phyloP scores from a whole-genome alignment of 2,329 filamentous ascomycete species.

The Colletotrichum coccodes region DNA sequence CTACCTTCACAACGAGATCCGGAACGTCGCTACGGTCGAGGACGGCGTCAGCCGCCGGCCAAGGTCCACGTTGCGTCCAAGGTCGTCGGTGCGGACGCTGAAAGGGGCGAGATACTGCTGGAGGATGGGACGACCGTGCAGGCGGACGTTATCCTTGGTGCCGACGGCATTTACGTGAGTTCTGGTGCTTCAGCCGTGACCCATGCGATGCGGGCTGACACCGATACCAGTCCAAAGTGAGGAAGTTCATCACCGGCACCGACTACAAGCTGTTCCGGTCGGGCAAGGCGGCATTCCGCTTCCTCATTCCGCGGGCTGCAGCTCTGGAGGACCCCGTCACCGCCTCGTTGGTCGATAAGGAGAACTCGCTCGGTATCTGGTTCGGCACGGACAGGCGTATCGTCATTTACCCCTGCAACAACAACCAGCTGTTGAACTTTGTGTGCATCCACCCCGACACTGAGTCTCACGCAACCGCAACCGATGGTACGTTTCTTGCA shows the following conservation, averaged over 20 bases:
- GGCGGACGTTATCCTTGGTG: conserved; percentile 63
- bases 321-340: conserved; percentile 46
- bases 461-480: conserved; percentile 45
- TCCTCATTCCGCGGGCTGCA: conserved; percentile 52
- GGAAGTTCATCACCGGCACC: conserved; percentile 37
- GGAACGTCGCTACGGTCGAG: conserved; percentile 49
- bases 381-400: conserved; percentile 53
- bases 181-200: conserved; percentile 37
- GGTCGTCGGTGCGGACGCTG: conserved; percentile 54
- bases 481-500: conserved; percentile 41
- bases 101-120: conserved; percentile 52
- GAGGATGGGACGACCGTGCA: conserved; percentile 53
- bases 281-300: conserved; percentile 67
- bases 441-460: conserved; percentile 61
- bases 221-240: conserved; percentile 34
- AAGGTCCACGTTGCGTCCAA: conserved; percentile 51
- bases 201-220: background rate
- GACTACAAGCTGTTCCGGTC: conserved; percentile 49
- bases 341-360: conserved; percentile 41
- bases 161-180: conserved; percentile 62
- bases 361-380: conserved; percentile 49
- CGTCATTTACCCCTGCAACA: conserved; percentile 58
- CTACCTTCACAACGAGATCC: conserved; percentile 60
- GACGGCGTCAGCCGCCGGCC: conserved; percentile 48
- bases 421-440: conserved; percentile 58